A percentile compares a stretch with the other conserved stretches of the same genome.
Evolutionary conservation across 805 yeast genomes (phyloP).

Genomic region (Kluyveromyces aestuarii): DNA sequence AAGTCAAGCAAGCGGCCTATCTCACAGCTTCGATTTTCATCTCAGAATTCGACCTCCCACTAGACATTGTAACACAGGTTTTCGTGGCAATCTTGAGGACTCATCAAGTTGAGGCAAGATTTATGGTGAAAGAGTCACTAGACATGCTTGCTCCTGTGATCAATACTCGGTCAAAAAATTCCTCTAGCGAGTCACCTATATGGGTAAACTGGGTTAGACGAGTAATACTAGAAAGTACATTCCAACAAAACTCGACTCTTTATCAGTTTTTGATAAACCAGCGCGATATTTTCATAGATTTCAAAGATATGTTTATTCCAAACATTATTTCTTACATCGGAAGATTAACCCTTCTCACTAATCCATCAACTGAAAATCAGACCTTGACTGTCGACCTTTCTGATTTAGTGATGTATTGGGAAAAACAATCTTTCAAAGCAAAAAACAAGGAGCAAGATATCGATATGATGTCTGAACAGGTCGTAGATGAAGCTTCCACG

Average conservation of each 20-base stretch:
- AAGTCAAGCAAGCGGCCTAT: conserved; percentile 88
- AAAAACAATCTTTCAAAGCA: conserved; percentile 36
- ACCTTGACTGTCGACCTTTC: conserved; percentile 82
- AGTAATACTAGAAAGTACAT: conserved; percentile 81
- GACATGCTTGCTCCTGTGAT: conserved; percentile 84
- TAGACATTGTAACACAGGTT: conserved; percentile 80
- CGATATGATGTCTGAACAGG: conserved; percentile 7
- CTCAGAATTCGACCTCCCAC: conserved; percentile 79
- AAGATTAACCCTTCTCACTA: conserved; percentile 68
- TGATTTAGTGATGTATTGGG: conserved; percentile 82
- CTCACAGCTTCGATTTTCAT: conserved; percentile 82
- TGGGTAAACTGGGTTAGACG: conserved; percentile 97
- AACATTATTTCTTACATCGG: conserved; percentile 90
- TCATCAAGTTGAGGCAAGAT: conserved; percentile 76
- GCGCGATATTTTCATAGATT: conserved; percentile 72
- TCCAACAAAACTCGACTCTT: conserved; percentile 75
- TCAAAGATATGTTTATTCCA: conserved; percentile 82
- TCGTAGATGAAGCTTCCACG: not conserved
- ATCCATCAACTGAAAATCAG: conserved; percentile 74
- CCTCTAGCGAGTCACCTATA: conserved; percentile 35
- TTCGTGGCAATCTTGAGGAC: conserved; percentile 84
- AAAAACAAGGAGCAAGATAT: conserved; percentile 19
- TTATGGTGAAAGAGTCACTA: conserved; percentile 76
- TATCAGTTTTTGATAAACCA: conserved; percentile 85
- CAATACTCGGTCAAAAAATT: conserved; percentile 50